Conservation (phyloP, 2,329 filamentous ascomycete species). For the Boeremia lycopersici region DNA sequence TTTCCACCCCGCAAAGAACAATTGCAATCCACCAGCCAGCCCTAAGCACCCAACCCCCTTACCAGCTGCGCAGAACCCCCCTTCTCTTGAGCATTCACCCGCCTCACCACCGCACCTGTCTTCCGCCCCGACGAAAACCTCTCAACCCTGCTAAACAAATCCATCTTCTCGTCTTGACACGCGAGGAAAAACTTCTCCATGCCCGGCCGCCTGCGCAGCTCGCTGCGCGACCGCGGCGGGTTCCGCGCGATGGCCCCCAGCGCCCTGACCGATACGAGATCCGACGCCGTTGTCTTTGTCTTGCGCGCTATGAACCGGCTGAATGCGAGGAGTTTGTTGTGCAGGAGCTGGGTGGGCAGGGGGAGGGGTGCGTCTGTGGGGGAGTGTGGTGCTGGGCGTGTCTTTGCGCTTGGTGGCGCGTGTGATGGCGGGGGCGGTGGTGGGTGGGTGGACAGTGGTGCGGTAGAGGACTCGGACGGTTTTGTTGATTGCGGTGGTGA, state of each 20-base stretch:
- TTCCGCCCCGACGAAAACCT: slow-evolving; percentile 25
- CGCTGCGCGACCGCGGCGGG: slow-evolving; percentile 28
- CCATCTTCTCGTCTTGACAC: slow-evolving; percentile 25
- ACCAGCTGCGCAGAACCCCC: too few relatives aligned
- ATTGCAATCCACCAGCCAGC: too few relatives aligned
- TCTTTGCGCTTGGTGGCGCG: not conserved
- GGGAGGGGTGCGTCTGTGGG: not conserved
- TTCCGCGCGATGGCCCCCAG: slow-evolving; percentile 28
- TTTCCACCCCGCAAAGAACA: too few relatives aligned
- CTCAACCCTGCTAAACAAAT: slow-evolving; percentile 35
- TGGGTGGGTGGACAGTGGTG: too few relatives aligned
- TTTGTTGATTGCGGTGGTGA: not conserved
- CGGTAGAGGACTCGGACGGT: too few relatives aligned
- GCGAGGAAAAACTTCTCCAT: slow-evolving; percentile 29
- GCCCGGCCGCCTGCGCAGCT: slow-evolving; percentile 34
- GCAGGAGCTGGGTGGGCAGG: slow-evolving; percentile 18
- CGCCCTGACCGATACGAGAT: slow-evolving; percentile 27
- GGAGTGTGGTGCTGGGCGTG: not conserved
- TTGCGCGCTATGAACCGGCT: slow-evolving; percentile 33
- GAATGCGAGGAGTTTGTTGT: slow-evolving; percentile 40
- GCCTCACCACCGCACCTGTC: not conserved
- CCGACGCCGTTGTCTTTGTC: slow-evolving; percentile 6
- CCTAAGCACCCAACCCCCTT: too few relatives aligned
- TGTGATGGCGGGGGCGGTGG: too few relatives aligned
- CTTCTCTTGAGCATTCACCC: not conserved